Evolutionary conservation across 2,329 filamentous ascomycete genomes (phyloP).

Genomic region (Davidsoniella virescens): DNA sequence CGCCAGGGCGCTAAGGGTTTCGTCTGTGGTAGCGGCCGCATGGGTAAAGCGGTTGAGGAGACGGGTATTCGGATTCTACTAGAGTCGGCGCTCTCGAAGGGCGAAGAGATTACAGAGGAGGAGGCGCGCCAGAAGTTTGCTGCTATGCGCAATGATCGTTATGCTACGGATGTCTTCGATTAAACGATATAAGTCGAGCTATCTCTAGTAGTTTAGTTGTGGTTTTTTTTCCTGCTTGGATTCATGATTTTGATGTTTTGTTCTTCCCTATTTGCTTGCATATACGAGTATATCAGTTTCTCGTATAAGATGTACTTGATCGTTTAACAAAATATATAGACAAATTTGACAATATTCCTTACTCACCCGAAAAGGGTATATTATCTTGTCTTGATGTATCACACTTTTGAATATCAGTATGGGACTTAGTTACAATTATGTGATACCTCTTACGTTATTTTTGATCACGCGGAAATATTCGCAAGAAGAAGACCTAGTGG

Average conservation of each 20-base stretch:
- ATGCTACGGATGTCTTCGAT: slow-evolving; percentile 45
- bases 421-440: too few species aligned
- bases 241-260: not conserved
- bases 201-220: not conserved
- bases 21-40: slow-evolving; percentile 43
- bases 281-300: too few species aligned
- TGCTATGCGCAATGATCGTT: slow-evolving; percentile 35
- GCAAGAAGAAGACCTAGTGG: too few species aligned
- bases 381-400: too few species aligned
- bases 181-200: slow-evolving; percentile 17
- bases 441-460: too few species aligned
- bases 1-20: slow-evolving; percentile 37
- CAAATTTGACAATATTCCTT: too few species aligned
- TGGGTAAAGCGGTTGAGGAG: slow-evolving; percentile 32
- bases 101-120: slow-evolving; percentile 22
- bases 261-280: too few species aligned
- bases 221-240: not conserved
- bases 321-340: too few species aligned
- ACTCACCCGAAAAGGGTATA: too few species aligned
- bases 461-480: too few species aligned
- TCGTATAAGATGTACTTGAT: too few species aligned
- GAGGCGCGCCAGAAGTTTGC: slow-evolving; percentile 32
- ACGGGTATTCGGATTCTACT: slow-evolving; percentile 23
- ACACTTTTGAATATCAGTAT: too few species aligned
- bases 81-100: slow-evolving; percentile 19